A percentile compares a stretch with the other conserved stretches of the same genome.
phyloP scores from a whole-genome alignment of 768 basidiomycete genomes.

The Mycena chlorophos region DNA sequence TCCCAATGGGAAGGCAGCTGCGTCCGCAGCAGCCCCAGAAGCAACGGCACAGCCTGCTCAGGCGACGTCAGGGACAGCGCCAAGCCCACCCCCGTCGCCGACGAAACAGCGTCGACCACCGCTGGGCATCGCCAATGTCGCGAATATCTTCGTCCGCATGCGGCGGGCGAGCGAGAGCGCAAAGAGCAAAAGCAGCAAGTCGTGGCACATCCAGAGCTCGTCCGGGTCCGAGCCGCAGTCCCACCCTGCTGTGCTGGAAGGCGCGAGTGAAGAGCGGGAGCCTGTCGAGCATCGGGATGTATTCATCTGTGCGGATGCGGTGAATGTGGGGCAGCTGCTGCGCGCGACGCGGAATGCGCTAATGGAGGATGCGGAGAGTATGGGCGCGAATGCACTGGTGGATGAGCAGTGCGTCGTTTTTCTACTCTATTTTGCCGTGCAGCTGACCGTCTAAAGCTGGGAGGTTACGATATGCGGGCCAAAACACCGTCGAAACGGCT shows the following conservation, averaged over 20 bases:
- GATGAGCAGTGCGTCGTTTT: slow-evolving; percentile 62
- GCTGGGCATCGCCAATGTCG: slow-evolving; percentile 42
- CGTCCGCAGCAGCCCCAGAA: not conserved
- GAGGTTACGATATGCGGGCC: slow-evolving; percentile 57
- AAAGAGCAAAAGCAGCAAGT: slow-evolving; percentile 18
- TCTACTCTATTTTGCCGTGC: slow-evolving; percentile 2
- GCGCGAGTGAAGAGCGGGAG: slow-evolving; percentile 26
- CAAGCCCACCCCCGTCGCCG: not conserved
- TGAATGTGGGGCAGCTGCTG: slow-evolving; percentile 59
- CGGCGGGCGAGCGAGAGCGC: slow-evolving; percentile 37
- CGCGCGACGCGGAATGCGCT: slow-evolving; percentile 53
- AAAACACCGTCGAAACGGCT: slow-evolving; percentile 47
- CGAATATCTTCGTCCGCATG: slow-evolving; percentile 56
- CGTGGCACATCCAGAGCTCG: slow-evolving; percentile 32
- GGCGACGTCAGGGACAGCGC: too few species aligned
- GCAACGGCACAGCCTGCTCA: not conserved
- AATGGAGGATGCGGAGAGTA: slow-evolving; percentile 46
- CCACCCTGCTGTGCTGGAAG: slow-evolving; percentile 35
- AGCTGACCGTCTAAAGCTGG: slow-evolving; percentile 49
- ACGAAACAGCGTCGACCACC: slow-evolving; percentile 7
- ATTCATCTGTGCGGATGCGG: slow-evolving; percentile 62
- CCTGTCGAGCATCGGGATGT: slow-evolving; percentile 37
- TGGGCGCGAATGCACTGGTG: slow-evolving; percentile 62
- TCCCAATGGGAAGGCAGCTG: not conserved
- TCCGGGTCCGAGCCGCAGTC: slow-evolving; percentile 43